Percentiles rank a stretch among this genome's conserved stretches.
Conservation (phyloP, 73 alveolate species). For the Breviolum minutum region DNA sequence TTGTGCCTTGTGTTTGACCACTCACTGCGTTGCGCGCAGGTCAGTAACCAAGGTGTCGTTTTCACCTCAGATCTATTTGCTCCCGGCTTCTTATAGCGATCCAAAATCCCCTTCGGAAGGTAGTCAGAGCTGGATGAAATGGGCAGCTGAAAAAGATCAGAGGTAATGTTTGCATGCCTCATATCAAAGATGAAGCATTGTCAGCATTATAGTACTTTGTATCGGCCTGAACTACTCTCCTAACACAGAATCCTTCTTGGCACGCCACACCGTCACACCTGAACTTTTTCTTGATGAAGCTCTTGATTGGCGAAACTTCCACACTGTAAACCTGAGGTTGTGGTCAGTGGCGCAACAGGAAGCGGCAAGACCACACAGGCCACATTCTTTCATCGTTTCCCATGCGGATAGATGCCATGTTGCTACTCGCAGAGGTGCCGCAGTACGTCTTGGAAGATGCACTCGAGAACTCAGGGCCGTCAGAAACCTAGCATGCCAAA, state of each 20-base stretch:
- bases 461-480: conserved; percentile 44
- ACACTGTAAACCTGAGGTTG: conserved; percentile 23
- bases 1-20: too few relatives aligned
- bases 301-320: neutral
- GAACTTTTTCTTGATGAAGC: too few relatives aligned
- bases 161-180: too few relatives aligned
- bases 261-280: too few relatives aligned
- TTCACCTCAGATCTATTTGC: neutral
- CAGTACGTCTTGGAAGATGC: conserved; percentile 86
- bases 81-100: too few relatives aligned
- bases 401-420: neutral
- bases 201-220: too few relatives aligned
- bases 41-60: conserved; percentile 23
- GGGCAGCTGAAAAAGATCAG: too few relatives aligned
- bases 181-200: too few relatives aligned
- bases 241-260: neutral
- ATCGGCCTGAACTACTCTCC: neutral
- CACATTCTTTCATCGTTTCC: neutral
- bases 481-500: neutral
- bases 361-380: conserved; percentile 94
- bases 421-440: conserved; percentile 34
- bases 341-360: conserved; percentile 90
- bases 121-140: too few relatives aligned
- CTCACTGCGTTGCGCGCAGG: neutral
- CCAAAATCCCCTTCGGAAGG: too few relatives aligned